Evolutionary conservation across 1,139 yeast species (phyloP).

Genomic region (Magnusiomyces clavatus): DNA sequence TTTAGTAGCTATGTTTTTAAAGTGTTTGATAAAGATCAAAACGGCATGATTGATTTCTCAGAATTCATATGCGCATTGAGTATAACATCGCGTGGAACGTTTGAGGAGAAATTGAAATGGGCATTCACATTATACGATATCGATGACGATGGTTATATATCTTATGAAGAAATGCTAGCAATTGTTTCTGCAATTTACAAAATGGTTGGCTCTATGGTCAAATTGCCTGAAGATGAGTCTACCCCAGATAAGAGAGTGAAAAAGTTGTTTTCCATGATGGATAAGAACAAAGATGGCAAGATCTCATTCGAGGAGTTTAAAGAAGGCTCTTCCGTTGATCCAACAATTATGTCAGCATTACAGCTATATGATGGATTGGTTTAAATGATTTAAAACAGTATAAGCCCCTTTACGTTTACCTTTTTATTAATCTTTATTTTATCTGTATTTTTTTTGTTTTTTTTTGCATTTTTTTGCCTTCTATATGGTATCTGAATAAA

Average conservation of each 20-base stretch:
- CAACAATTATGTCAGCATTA: conserved; percentile 71
- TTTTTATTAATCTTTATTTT: neutral
- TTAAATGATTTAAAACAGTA: conserved; percentile 9
- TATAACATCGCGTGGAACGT: conserved; percentile 79
- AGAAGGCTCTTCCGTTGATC: conserved; percentile 73
- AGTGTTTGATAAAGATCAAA: conserved; percentile 78
- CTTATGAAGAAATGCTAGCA: conserved; percentile 68
- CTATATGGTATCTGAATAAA: neutral
- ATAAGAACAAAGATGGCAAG: conserved; percentile 59
- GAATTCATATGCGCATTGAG: conserved; percentile 88
- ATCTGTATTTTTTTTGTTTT: neutral
- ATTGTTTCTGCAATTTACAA: conserved; percentile 82
- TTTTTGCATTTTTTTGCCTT: neutral
- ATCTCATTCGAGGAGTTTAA: conserved; percentile 76
- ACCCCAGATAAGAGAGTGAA: conserved; percentile 86
- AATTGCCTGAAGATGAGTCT: conserved; percentile 80
- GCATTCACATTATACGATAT: conserved; percentile 83
- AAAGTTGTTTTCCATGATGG: conserved; percentile 69
- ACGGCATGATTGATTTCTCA: conserved; percentile 81
- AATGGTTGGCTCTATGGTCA: conserved; percentile 95
- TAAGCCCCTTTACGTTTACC: neutral
- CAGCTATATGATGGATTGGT: conserved; percentile 52
- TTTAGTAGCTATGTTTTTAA: conserved; percentile 84
- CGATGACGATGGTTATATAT: conserved; percentile 65
- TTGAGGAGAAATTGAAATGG: conserved; percentile 76